Evolutionary conservation across 768 basidiomycete genomes (phyloP).

Genomic region (Boletus sp.): DNA sequence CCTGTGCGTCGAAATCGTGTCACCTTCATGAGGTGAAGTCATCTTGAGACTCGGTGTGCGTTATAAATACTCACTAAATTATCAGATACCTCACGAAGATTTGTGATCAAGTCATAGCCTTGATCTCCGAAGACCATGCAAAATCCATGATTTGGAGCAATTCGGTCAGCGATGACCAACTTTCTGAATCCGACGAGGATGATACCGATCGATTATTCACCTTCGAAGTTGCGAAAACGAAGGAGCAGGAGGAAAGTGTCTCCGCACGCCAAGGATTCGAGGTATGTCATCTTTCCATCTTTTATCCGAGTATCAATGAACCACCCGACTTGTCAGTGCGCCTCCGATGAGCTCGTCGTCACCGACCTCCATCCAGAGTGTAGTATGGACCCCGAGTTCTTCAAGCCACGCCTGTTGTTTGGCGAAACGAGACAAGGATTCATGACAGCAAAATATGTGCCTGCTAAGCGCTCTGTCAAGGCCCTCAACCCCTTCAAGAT

Average conservation of each 20-base stretch:
- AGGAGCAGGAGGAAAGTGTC: conserved; percentile 55
- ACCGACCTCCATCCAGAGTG: conserved; percentile 20
- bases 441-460: conserved; percentile 30
- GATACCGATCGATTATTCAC: conserved; percentile 51
- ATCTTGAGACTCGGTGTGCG: not conserved
- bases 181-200: conserved; percentile 33
- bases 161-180: conserved; percentile 25
- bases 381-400: conserved; percentile 15
- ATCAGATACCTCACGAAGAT: conserved; percentile 57
- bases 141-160: conserved; percentile 43
- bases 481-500: conserved; percentile 2
- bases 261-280: conserved; percentile 42
- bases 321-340: conserved; percentile 2
- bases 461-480: conserved; percentile 15
- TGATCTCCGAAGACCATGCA: conserved; percentile 48
- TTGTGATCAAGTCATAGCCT: conserved; percentile 48
- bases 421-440: conserved; percentile 45
- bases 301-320: not conserved
- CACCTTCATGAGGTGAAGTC: conserved; percentile 55
- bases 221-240: conserved; percentile 54
- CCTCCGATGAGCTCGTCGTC: conserved; percentile 18
- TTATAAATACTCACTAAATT: not conserved
- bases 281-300: conserved; percentile 24
- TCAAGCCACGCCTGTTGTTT: conserved; percentile 33
- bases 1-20: conserved; percentile 50